Base-by-base conservation (phyloP, 164 flowering plant species). In the Akebia trifoliata region DNA sequence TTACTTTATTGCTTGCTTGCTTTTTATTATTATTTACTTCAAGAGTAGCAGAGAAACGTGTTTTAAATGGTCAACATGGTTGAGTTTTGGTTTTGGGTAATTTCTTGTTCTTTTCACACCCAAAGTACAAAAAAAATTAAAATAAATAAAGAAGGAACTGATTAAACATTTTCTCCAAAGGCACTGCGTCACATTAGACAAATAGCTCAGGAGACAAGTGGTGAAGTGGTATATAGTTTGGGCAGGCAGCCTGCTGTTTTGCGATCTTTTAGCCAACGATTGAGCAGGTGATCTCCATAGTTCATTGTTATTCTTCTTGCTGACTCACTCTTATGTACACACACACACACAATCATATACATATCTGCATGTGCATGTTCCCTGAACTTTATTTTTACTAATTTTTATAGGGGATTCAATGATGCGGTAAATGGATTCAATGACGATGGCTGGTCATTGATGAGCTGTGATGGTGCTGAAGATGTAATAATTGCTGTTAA, bases 171-270 rank as follows among this genome's bases (percentile, higher is more conserved):
- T 60, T 51, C 35, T 54, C 14, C 61, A 61, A 25, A 89, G 98
- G 98, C 97, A 24, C 48, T 92, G 67, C 86, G 84, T 42, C 81
- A 83, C 67, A 66, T 87, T 46, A 69, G 95, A 65, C 98, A 92
- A 76, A 77, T 92, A 62, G 97, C 97, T 20, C 97, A 87, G 50
- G 98, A 92, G 72, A 78, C 85, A 4, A 89, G 85, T 61, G 91
- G 95, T 11, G 98, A 92, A 58, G 87, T 82, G 28, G 84, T 81
- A 18, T 89, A 87, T 74, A 77, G 89, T 60, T 67, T 85, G 64
- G 96, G 98, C 39, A 80, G 97, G 74, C 98, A 92, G 66, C 98
- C 98, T 4, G 94, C 98, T 67, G 93, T 92, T 61, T 70, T 92
- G 22, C 79, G 98, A 59, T 82, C 89, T 51, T 92, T 89, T 61